These are phyloP conservation scores for Floccularia luteovirens DNA, from an alignment of 768 basidiomycete genomes.

Conservation along the genomic window DNA sequence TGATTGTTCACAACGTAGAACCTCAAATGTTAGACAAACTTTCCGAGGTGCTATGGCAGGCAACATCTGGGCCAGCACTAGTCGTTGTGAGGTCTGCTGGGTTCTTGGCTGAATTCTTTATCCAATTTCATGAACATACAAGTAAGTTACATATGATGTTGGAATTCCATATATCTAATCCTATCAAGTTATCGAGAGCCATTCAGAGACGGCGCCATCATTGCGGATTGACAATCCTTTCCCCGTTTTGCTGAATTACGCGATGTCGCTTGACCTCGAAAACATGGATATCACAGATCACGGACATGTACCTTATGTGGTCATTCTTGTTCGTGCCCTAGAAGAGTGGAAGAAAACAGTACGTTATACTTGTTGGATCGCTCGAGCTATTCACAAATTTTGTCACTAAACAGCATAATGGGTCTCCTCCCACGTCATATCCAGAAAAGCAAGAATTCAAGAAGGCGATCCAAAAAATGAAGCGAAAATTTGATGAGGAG, in stretches of 20 bases:
- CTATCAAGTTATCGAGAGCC: conserved; percentile 75
- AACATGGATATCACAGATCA: conserved; percentile 86
- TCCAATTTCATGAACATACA: conserved; percentile 85
- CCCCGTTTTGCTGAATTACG: conserved; percentile 69
- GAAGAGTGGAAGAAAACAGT: conserved; percentile 80
- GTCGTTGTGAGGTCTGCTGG: conserved; percentile 81
- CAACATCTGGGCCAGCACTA: conserved; percentile 53
- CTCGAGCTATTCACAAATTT: not conserved
- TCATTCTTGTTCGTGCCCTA: conserved; percentile 78
- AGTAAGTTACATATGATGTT: conserved; percentile 40
- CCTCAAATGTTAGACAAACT: conserved; percentile 47
- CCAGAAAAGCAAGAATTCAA: conserved; percentile 80
- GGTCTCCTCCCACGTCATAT: conserved; percentile 45
- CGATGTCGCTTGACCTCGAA: conserved; percentile 62
- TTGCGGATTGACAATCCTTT: conserved; percentile 89
- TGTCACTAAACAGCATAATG: conserved; percentile 48
- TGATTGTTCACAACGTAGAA: conserved; percentile 81
- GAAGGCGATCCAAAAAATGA: conserved; percentile 48
- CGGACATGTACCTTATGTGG: conserved; percentile 83
- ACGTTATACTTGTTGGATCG: conserved; percentile 14
- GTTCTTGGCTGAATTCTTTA: conserved; percentile 82
- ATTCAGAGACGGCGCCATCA: conserved; percentile 67
- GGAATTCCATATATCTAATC: conserved; percentile 1
- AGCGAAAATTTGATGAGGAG: conserved; percentile 82
- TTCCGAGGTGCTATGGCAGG: conserved; percentile 61